Base-by-base conservation (phyloP, 1,139 yeast species). In the Taphrina betulina region DNA sequence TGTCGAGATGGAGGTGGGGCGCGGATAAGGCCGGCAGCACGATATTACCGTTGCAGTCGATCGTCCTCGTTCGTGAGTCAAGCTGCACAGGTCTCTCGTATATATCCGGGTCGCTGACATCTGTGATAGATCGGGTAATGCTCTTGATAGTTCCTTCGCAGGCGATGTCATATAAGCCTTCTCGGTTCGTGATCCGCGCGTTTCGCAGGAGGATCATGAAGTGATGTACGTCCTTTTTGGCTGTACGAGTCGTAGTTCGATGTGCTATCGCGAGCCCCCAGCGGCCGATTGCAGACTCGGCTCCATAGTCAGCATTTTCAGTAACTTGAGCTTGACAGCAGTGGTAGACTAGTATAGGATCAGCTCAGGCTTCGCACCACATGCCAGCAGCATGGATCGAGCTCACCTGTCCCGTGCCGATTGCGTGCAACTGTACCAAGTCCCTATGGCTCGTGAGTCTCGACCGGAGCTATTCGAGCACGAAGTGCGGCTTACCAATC, bases 1-100 rank as follows among this genome's bases (percentile, higher is more conserved):
- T 23, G 24, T 41, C 46, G 7, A 41, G 24, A 19, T 41, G 46
- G 17, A 41, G 31, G 46, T 41, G 46, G 5, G 46, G 31, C n/a
- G 23, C 34, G 2, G 34, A 41, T 5, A 41, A n/a, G 5, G 46
- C 16, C 8, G 46, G 46, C 12, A 41, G 17, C 5, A 41, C 35
- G 10, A 41, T 23, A 16, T n/a, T 12, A 1, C 33, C 22, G 12
- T 24, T 17, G 23, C 35, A 24, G 33, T 41, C 46, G 24, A 41
- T 23, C 22, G 4, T 12, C 1, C 26, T 22, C 10, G 31, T 12
- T 12, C 12, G 10, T 26, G 7, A 7, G 12, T 26, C 12, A 12
- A 7, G 12, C 12, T 12, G 10, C 31, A 26, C 31, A 26, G 31
- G 31, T 7, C 31, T 7, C 31, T 12, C 10, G 12, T 26, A 26